Evolutionary conservation across 1,284 basidiomycete species (phyloP), one percentile per base, ranked within the genome.

Genomic region (Leccinum solheimii): DNA sequence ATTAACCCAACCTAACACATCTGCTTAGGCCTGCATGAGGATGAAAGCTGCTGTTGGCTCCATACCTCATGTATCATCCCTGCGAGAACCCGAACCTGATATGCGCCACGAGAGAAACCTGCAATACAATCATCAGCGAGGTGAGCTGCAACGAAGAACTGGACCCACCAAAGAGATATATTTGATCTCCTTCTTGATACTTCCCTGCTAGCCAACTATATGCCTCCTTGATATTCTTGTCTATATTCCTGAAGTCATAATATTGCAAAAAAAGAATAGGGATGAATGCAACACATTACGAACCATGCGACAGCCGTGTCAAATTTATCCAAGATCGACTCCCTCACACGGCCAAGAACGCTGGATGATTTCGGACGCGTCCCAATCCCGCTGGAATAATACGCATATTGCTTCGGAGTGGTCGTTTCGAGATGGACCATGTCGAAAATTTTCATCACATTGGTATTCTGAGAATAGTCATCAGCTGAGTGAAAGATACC

Each of bases 41-140:
- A 34, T 27, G 14, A 21, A 10, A 23, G 21, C 53, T 21, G 21
- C 56, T 23, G 45, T 54, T 40, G 21, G 21, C 6, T 16, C 23
- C 63, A n/a, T 57, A 76, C 78, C 59, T 65, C 72, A 5, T 74
- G 59, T 50, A 79, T 77, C 78, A 79, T 79, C 3, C 64, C 77
- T 0, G 78, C 76, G 1, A 80, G 59, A 1, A 65, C 68, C 10
- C 78, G 75, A n/a, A 74, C 78, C 70, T 79, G 78, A 63, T 21
- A 81, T 23, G 80, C 80, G 14, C 80, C 80, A 4, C 48, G 48
- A 49, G 48, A 81, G 62, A 81, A 82, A 9, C 81, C 81, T 81
- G 14, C 3, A 11, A 27, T 6, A 2, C 0, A 1, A 30, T n/a
- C 2, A 43, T 56, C 3, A 11, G 13, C 48, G n/a, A 8, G 3